phyloP scores from a whole-genome alignment of 2,329 filamentous ascomycete species.

The Arthrocladium fulminans region DNA sequence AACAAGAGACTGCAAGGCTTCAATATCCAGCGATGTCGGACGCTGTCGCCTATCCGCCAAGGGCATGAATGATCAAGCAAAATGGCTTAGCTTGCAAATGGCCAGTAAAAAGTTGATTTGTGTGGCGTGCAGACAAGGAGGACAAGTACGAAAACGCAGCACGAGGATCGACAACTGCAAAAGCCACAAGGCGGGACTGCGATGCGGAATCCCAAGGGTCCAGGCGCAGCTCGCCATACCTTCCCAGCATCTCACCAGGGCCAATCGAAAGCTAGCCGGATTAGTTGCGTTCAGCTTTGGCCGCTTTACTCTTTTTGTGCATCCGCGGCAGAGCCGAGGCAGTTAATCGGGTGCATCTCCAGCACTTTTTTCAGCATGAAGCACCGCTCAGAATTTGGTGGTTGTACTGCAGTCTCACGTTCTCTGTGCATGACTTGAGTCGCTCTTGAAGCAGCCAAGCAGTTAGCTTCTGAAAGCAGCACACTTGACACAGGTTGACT shows the following conservation, averaged over 20 bases:
- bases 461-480: no score
- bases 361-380: no score
- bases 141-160: not conserved
- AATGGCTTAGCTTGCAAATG: not conserved
- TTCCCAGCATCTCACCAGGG: no score
- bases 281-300: no score
- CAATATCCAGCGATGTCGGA: not conserved
- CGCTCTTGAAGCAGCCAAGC: no score
- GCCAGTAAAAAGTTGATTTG: not conserved
- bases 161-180: not conserved
- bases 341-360: not conserved
- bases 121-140: not conserved
- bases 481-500: no score
- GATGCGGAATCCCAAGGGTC: not conserved
- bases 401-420: no score
- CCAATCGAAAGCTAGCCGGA: no score
- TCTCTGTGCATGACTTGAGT: no score
- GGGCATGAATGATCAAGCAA: not conserved
- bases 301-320: not conserved
- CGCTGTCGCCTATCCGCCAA: slow-evolving; percentile 1
- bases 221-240: not conserved
- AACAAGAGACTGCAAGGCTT: not conserved
- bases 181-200: no score
- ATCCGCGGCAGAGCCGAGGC: not conserved
- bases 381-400: no score